These are phyloP conservation scores for Trichosporon asahii DNA, from an alignment of 1,284 basidiomycete species.

Conservation along the genomic window DNA sequence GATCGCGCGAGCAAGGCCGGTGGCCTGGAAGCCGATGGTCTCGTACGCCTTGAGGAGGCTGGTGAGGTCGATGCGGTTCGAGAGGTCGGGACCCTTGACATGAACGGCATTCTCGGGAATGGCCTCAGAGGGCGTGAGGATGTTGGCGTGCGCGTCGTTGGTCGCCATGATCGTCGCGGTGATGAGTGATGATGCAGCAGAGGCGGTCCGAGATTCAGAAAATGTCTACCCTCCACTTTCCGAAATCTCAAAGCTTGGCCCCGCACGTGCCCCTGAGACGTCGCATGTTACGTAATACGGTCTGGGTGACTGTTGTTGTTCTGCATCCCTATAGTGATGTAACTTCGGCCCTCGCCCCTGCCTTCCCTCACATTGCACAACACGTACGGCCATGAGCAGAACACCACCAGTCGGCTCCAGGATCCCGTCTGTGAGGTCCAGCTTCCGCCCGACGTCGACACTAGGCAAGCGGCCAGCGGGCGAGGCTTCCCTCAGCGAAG, in stretches of 20 bases:
- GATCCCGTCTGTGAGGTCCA: constrained; percentile 3
- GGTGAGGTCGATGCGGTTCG: constrained; percentile 64
- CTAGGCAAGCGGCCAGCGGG: constrained; percentile 27
- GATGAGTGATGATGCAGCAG: neutral
- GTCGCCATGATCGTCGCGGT: constrained; percentile 21
- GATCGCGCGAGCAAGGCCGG: constrained; percentile 81
- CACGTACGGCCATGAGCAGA: neutral
- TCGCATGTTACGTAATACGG: neutral
- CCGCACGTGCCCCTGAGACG: neutral
- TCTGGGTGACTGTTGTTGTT: neutral
- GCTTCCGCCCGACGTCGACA: constrained; percentile 17
- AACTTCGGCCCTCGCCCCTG: neutral
- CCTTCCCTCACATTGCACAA: neutral
- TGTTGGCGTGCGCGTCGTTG: constrained; percentile 57
- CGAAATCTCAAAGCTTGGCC: constrained; percentile 12
- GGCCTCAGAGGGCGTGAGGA: constrained; percentile 73
- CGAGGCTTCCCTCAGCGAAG: constrained; percentile 30
- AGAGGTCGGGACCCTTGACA: constrained; percentile 85
- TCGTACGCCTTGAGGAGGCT: constrained; percentile 75
- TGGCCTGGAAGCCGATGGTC: constrained; percentile 93
- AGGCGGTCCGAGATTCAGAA: neutral
- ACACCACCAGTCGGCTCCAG: constrained; percentile 1
- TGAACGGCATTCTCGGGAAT: constrained; percentile 68
- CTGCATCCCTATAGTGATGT: neutral
- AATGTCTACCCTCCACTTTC: neutral